A percentile compares a stretch with the other conserved stretches of the same genome.
phyloP scores from a whole-genome alignment of 2,329 filamentous ascomycete species.

The Epichloe elymi region DNA sequence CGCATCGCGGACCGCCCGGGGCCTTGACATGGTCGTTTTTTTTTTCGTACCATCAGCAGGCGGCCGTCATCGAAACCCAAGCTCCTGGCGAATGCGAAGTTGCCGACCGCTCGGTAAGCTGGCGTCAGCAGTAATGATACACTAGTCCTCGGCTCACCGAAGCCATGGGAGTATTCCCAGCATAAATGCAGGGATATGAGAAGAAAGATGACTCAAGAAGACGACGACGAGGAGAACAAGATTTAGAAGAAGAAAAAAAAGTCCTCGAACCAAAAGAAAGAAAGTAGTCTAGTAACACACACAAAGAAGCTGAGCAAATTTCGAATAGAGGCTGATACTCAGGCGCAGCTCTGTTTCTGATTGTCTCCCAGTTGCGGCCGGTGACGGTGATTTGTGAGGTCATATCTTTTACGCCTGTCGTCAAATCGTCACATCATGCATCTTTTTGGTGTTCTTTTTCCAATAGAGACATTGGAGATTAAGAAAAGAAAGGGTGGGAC shows the following conservation, averaged over 20 bases:
- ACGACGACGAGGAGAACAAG: background rate
- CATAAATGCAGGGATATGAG: background rate
- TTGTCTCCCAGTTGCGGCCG: background rate
- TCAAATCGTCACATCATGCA: conserved; percentile 9
- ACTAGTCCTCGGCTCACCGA: conserved; percentile 5
- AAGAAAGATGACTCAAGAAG: background rate
- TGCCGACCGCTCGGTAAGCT: background rate
- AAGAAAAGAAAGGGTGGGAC: background rate
- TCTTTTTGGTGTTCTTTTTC: background rate
- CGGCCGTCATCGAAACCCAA: background rate
- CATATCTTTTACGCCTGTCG: conserved; percentile 6
- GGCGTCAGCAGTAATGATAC: background rate
- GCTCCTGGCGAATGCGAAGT: background rate
- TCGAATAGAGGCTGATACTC: background rate
- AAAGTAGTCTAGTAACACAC: conserved; percentile 10
- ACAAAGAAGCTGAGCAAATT: conserved; percentile 7
- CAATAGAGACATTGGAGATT: background rate
- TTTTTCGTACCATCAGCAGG: no score
- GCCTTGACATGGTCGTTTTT: no score
- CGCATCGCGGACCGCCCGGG: no score
- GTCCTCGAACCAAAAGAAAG: background rate
- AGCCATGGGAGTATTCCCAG: background rate
- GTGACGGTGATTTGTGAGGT: background rate
- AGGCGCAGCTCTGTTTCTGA: background rate
- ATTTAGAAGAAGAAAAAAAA: background rate